Evolutionary conservation across 257 asterid genomes (phyloP).

Genomic region (Eucommia ulmoides): DNA sequence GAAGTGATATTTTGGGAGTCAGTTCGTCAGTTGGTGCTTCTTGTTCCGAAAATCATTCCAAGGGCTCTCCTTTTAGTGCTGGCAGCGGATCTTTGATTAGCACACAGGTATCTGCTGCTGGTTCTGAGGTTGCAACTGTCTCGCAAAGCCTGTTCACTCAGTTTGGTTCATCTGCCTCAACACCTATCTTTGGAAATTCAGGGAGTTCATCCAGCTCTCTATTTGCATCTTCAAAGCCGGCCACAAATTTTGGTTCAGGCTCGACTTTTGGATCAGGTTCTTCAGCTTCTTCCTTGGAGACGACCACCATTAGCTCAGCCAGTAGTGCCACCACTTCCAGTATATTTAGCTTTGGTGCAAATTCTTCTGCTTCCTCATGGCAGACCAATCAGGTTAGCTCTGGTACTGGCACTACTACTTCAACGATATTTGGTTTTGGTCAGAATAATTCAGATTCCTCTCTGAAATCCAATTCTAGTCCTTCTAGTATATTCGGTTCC

Average conservation of each 20-base stretch:
- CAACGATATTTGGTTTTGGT: too few species aligned
- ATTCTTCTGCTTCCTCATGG: neutral
- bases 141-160: neutral
- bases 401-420: neutral
- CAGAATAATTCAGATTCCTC: too few species aligned
- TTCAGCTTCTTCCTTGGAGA: constrained; percentile 15
- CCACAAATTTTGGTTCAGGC: constrained; percentile 15
- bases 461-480: too few species aligned
- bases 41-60: neutral
- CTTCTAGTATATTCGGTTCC: constrained; percentile 1
- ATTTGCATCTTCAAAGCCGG: constrained; percentile 12
- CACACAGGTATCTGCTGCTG: neutral
- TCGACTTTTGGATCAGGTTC: constrained; percentile 21
- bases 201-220: neutral
- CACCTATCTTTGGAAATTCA: neutral
- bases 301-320: constrained; percentile 11
- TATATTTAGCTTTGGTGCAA: constrained; percentile 28
- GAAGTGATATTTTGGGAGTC: neutral
- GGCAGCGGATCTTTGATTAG: neutral
- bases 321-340: constrained; percentile 13
- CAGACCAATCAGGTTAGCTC: neutral
- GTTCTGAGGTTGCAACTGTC: neutral
- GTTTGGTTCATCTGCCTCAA: neutral
- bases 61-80: neutral
- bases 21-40: neutral